Percentiles rank a stretch among this genome's conserved stretches.
Conservation (phyloP, 1,284 basidiomycete genomes). For the Fomitopsis pinicola region DNA sequence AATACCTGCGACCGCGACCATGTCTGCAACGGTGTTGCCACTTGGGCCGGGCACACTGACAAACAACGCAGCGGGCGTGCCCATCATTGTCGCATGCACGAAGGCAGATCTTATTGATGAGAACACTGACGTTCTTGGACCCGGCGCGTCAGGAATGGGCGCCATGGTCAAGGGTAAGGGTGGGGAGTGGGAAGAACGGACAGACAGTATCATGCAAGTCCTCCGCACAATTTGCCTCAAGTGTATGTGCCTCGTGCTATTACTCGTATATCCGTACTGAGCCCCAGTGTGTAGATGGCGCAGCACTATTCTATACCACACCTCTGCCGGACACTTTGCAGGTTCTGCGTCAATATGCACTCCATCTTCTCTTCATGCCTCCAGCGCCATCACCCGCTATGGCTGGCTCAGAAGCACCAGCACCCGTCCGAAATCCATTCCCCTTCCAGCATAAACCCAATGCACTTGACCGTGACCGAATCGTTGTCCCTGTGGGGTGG, state of each 20-base stretch:
- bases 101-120: slow-evolving; percentile 89
- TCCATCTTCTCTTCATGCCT: slow-evolving; percentile 84
- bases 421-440: slow-evolving; percentile 71
- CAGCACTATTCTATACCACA: slow-evolving; percentile 89
- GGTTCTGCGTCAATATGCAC: slow-evolving; percentile 79
- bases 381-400: slow-evolving; percentile 52
- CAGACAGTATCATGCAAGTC: slow-evolving; percentile 94
- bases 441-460: slow-evolving; percentile 87
- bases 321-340: slow-evolving; percentile 77
- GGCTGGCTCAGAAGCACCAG: slow-evolving; percentile 43
- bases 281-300: slow-evolving; percentile 64
- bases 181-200: slow-evolving; percentile 91
- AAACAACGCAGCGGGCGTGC: slow-evolving; percentile 79
- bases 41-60: slow-evolving; percentile 78
- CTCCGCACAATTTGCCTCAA: slow-evolving; percentile 89
- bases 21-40: slow-evolving; percentile 66
- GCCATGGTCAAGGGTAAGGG: slow-evolving; percentile 84
- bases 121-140: slow-evolving; percentile 64
- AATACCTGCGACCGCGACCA: slow-evolving; percentile 49
- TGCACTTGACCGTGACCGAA: slow-evolving; percentile 87
- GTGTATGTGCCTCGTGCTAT: slow-evolving; percentile 51
- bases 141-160: slow-evolving; percentile 70
- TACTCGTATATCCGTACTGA: not conserved
- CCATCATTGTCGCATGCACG: slow-evolving; percentile 88
- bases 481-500: slow-evolving; percentile 94